These are phyloP conservation scores for Sungouiella thailandica DNA, from an alignment of 805 yeast genomes.

Conservation along the genomic window DNA sequence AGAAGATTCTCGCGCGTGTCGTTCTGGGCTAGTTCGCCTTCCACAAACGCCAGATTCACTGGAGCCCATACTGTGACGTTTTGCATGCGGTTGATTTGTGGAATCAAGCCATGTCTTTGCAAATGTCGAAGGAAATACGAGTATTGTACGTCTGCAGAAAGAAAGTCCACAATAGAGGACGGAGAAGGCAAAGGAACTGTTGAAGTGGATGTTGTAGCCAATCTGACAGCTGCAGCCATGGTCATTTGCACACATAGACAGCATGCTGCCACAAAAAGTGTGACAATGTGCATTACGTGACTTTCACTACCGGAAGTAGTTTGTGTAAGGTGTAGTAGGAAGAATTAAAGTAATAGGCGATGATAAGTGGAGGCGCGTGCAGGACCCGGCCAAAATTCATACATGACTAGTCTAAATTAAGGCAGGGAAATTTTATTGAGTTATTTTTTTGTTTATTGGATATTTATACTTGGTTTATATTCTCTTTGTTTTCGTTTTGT, in stretches of 20 bases:
- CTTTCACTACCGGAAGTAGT: too few relatives aligned
- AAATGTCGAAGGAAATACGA: conserved; percentile 56
- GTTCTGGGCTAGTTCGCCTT: conserved; percentile 15
- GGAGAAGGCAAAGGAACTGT: conserved; percentile 16
- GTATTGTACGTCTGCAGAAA: conserved; percentile 65
- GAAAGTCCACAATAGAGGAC: conserved; percentile 56
- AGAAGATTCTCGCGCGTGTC: conserved; percentile 11
- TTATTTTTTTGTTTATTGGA: too few relatives aligned
- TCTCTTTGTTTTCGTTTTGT: too few relatives aligned
- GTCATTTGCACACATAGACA: background rate
- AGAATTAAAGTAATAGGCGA: too few relatives aligned
- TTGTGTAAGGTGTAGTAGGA: too few relatives aligned
- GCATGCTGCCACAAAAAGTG: too few relatives aligned
- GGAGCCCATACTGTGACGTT: conserved; percentile 80
- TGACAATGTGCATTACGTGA: background rate
- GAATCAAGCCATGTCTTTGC: conserved; percentile 60
- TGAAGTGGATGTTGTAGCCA: background rate
- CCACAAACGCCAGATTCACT: conserved; percentile 66
- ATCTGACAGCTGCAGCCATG: background rate
- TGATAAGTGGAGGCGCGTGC: too few relatives aligned
- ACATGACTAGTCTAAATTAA: too few relatives aligned
- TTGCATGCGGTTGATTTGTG: conserved; percentile 50
- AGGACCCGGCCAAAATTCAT: too few relatives aligned
- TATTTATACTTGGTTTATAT: too few relatives aligned
- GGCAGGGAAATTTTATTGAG: too few relatives aligned